phyloP scores from a whole-genome alignment of 192 early-diverging fungal species.

The Polychytrium aggregatum region DNA sequence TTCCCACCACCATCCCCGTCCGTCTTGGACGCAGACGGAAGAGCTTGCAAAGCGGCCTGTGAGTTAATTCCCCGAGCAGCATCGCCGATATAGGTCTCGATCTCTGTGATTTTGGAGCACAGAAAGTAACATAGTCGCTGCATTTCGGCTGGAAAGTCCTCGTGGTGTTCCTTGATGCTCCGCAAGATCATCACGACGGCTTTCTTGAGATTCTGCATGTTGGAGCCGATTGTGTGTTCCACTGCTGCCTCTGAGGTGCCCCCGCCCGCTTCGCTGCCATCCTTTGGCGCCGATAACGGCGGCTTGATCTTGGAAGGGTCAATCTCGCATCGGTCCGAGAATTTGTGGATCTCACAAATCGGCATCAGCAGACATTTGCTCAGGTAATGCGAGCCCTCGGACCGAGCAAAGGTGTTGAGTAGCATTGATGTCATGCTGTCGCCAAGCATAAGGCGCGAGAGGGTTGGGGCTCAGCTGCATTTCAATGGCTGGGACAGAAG shows the following conservation, averaged over 20 bases:
- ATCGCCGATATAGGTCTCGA: too few relatives aligned
- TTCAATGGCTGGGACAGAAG: slow-evolving; percentile 6
- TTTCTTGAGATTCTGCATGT: slow-evolving; percentile 13
- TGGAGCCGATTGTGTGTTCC: slow-evolving; percentile 6
- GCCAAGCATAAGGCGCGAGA: slow-evolving; percentile 2
- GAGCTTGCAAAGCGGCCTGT: too few relatives aligned
- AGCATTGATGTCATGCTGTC: slow-evolving; percentile 31
- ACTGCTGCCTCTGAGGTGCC: neutral
- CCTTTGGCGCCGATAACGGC: neutral
- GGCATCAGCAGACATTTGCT: slow-evolving; percentile 9
- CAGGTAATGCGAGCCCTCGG: slow-evolving; percentile 23
- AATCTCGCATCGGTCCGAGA: slow-evolving; percentile 27
- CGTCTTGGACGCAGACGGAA: too few relatives aligned
- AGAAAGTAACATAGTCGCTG: slow-evolving; percentile 18
- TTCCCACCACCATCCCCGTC: too few relatives aligned
- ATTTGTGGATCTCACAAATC: slow-evolving; percentile 13
- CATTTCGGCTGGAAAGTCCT: slow-evolving; percentile 11
- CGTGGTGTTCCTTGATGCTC: slow-evolving; percentile 9
- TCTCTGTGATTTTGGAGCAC: too few relatives aligned
- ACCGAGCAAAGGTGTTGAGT: slow-evolving; percentile 23
- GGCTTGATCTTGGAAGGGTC: slow-evolving; percentile 19
- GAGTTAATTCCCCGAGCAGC: too few relatives aligned
- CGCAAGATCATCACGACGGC: slow-evolving; percentile 11
- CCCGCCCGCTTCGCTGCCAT: too few relatives aligned
- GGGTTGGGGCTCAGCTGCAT: too few relatives aligned